Conservation (phyloP, 2,329 filamentous ascomycete species). For the Pseudocercospora pini-densiflorae region DNA sequence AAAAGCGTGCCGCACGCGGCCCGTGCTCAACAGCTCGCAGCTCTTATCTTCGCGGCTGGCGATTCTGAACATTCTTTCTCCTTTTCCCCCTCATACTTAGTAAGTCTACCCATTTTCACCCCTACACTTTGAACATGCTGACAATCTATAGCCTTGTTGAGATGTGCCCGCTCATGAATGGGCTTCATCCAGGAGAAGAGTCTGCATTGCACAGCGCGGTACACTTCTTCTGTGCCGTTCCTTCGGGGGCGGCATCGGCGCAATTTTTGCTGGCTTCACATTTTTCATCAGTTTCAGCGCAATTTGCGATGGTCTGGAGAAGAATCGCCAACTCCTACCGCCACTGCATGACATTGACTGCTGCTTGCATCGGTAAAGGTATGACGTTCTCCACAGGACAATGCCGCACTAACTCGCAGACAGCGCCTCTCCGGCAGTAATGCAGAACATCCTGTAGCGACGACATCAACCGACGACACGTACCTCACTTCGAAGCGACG, state of each 20-base stretch:
- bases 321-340: neutral
- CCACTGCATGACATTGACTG: neutral
- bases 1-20: no score
- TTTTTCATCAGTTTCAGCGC: slow-evolving; percentile 13
- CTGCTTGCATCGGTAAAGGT: neutral
- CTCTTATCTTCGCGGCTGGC: no score
- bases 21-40: no score
- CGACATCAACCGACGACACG: no score
- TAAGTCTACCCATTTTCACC: neutral
- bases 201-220: neutral
- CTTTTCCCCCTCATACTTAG: neutral
- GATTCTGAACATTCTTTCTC: no score
- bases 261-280: slow-evolving; percentile 3
- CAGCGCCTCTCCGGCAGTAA: no score
- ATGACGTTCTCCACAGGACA: neutral
- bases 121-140: neutral
- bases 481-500: no score
- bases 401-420: neutral
- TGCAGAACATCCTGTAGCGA: no score
- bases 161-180: neutral
- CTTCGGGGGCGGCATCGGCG: neutral
- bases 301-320: slow-evolving; percentile 1
- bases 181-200: neutral
- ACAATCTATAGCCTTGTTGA: neutral
- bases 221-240: neutral